phyloP scores from a whole-genome alignment of 1,284 basidiomycete genomes.

The Cutaneotrichosporon sp. region DNA sequence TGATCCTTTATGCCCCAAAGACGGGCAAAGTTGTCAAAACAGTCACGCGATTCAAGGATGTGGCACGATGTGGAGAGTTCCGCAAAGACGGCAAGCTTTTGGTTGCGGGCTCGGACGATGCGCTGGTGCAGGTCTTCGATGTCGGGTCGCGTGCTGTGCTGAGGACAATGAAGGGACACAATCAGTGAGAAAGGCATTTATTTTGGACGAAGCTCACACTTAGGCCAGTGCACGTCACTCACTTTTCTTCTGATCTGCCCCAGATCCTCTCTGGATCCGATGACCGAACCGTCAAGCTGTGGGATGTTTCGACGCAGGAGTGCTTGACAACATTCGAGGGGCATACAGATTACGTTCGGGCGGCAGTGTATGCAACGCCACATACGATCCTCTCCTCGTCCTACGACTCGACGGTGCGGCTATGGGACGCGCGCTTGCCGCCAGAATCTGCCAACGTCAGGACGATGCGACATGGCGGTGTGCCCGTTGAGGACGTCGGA shows the following conservation, averaged over 20 bases:
- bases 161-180: constrained; percentile 84
- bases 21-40: constrained; percentile 95
- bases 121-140: constrained; percentile 94
- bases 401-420: constrained; percentile 84
- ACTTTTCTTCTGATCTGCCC: constrained; percentile 78
- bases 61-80: constrained; percentile 80
- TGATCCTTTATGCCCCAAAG: constrained; percentile 92
- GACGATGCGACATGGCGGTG: constrained; percentile 62
- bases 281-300: constrained; percentile 87
- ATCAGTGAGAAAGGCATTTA: too few species aligned
- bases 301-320: constrained; percentile 90
- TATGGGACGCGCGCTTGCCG: constrained; percentile 72
- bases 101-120: constrained; percentile 91
- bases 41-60: constrained; percentile 93
- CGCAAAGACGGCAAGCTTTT: constrained; percentile 90
- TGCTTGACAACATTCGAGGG: constrained; percentile 71
- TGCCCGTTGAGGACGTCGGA: constrained; percentile 89
- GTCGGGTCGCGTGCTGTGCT: constrained; percentile 90
- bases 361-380: constrained; percentile 80
- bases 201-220: too few species aligned
- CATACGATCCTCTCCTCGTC: constrained; percentile 85
- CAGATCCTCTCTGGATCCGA: constrained; percentile 93
- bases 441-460: constrained; percentile 54
- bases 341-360: constrained; percentile 93
- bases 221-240: constrained; percentile 83